Evolutionary conservation across 495 filamentous ascomycete genomes (phyloP).

Genomic region (Penicillium lividum): DNA sequence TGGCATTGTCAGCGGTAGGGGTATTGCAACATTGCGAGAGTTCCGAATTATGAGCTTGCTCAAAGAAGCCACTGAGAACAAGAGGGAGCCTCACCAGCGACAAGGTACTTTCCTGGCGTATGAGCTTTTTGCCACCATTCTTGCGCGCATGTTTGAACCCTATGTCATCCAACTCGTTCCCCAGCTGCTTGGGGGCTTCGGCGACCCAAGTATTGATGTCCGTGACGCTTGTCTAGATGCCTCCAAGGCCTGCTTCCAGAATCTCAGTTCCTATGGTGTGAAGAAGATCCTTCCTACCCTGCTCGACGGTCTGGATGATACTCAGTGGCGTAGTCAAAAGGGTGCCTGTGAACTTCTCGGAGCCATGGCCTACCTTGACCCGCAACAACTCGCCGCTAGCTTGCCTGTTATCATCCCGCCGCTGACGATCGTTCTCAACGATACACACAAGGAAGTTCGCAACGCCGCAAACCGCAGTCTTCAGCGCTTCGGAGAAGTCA

Average conservation of each 20-base stretch:
- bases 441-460: conserved; percentile 96
- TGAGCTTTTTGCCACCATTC: conserved; percentile 81
- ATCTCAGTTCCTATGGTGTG: conserved; percentile 91
- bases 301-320: conserved; percentile 88
- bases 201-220: conserved; percentile 83
- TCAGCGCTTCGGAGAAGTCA: conserved; percentile 97
- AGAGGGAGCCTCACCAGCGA: conserved; percentile 83
- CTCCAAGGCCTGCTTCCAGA: conserved; percentile 90
- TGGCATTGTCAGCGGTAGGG: conserved; percentile 82
- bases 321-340: conserved; percentile 97
- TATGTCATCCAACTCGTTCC: conserved; percentile 96
- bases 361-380: conserved; percentile 97
- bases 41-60: conserved; percentile 82
- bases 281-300: conserved; percentile 91
- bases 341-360: conserved; percentile 94
- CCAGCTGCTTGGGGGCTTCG: conserved; percentile 84
- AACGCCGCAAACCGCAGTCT: conserved; percentile 89
- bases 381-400: conserved; percentile 87
- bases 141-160: conserved; percentile 88
- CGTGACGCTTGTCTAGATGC: conserved; percentile 90
- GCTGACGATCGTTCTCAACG: conserved; percentile 87
- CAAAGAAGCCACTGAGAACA: conserved; percentile 79
- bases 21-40: conserved; percentile 78
- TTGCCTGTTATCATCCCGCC: conserved; percentile 96
- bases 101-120: conserved; percentile 89